phyloP scores from a whole-genome alignment of 352 stramenopile genomes.

The Phytophthora foliorum region DNA sequence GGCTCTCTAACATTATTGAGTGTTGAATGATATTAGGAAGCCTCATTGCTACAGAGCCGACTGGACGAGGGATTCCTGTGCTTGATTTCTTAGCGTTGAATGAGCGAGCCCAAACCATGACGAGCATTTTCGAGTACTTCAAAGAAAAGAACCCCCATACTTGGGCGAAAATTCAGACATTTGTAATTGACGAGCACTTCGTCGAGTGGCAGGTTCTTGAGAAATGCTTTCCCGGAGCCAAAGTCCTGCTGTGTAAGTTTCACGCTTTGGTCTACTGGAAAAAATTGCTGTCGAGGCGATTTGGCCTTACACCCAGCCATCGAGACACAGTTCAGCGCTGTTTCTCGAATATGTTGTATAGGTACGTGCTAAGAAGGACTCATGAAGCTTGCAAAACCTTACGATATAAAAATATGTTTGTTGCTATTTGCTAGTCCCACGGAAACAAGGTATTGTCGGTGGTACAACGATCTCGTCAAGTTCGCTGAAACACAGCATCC shows the following conservation, averaged over 20 bases:
- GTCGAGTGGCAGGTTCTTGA: slow-evolving; percentile 26
- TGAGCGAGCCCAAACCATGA: not conserved
- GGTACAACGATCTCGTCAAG: not conserved
- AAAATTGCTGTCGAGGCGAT: not conserved
- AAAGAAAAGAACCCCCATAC: not conserved
- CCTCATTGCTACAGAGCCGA: not conserved
- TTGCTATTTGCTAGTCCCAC: not conserved
- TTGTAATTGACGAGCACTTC: slow-evolving; percentile 35
- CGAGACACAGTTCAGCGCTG: not conserved
- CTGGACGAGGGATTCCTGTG: not conserved
- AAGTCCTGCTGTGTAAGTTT: slow-evolving; percentile 14
- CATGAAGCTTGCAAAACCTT: too few species aligned
- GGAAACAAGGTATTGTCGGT: not conserved
- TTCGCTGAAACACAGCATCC: not conserved
- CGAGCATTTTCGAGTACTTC: not conserved
- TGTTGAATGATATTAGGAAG: slow-evolving; percentile 2
- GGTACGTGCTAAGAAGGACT: not conserved
- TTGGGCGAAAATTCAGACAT: not conserved
- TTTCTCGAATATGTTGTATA: not conserved
- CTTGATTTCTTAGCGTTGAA: not conserved
- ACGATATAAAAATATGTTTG: too few species aligned
- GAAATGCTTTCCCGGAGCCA: slow-evolving; percentile 10
- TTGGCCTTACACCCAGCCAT: not conserved
- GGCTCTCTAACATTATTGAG: too few species aligned
- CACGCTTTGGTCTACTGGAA: slow-evolving; percentile 19